Evolutionary conservation across 2,329 filamentous ascomycete genomes (phyloP).

Genomic region (Monosporascus sp.): DNA sequence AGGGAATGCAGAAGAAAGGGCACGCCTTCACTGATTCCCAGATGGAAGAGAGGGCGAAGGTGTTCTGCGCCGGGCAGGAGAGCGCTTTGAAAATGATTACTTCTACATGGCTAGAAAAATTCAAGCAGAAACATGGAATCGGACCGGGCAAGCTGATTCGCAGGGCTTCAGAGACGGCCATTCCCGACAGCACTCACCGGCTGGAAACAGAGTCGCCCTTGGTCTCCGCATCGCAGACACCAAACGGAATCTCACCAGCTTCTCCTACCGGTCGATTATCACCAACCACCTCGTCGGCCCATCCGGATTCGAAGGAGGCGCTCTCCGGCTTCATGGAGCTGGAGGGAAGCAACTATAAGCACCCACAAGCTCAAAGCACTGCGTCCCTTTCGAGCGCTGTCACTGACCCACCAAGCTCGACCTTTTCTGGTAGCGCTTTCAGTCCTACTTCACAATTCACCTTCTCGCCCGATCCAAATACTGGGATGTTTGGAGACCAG

Average conservation of each 20-base stretch:
- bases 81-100: conserved; percentile 66
- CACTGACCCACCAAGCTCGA: conserved; percentile 57
- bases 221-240: conserved; percentile 55
- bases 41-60: conserved; percentile 76
- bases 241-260: conserved; percentile 63
- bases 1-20: conserved; percentile 74
- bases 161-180: conserved; percentile 63
- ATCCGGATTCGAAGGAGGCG: conserved; percentile 60
- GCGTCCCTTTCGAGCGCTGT: conserved; percentile 64
- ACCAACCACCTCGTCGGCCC: conserved; percentile 65
- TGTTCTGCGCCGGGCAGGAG: conserved; percentile 73
- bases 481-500: conserved; percentile 56
- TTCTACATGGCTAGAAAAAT: conserved; percentile 83
- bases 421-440: conserved; percentile 66
- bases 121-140: conserved; percentile 80
- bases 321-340: conserved; percentile 57
- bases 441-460: conserved; percentile 70
- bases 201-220: conserved; percentile 49
- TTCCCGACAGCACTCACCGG: conserved; percentile 57
- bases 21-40: conserved; percentile 70
- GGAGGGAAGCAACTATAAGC: conserved; percentile 47
- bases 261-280: conserved; percentile 64
- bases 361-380: conserved; percentile 61
- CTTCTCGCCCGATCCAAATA: conserved; percentile 70
- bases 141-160: conserved; percentile 44